These are phyloP conservation scores for Aspergillus biplanus DNA, from an alignment of 495 filamentous ascomycete species.

Conservation along the genomic window DNA sequence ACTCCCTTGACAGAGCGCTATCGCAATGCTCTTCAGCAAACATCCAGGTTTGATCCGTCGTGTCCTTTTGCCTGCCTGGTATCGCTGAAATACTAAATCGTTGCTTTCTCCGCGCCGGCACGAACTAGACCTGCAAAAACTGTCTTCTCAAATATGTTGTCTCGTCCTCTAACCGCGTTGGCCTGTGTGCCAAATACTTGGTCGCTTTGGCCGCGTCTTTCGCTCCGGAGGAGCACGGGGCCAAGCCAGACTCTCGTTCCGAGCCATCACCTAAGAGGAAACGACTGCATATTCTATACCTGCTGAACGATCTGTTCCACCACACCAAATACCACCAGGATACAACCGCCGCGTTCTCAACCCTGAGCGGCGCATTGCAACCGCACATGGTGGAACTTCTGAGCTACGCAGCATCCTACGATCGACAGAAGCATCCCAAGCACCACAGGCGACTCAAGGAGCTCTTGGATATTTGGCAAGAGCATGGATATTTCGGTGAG, in stretches of 20 bases:
- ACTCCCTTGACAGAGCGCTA: slow-evolving; percentile 66
- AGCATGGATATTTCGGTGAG: slow-evolving; percentile 66
- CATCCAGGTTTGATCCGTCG: slow-evolving; percentile 86
- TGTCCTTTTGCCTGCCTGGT: slow-evolving; percentile 30
- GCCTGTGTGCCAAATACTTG: slow-evolving; percentile 76
- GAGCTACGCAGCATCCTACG: slow-evolving; percentile 62
- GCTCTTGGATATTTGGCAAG: slow-evolving; percentile 74
- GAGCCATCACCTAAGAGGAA: slow-evolving; percentile 66
- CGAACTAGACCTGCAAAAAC: slow-evolving; percentile 82
- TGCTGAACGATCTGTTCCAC: slow-evolving; percentile 82
- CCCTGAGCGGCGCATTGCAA: slow-evolving; percentile 64
- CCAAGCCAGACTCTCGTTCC: slow-evolving; percentile 22
- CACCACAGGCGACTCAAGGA: slow-evolving; percentile 66
- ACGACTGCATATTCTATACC: slow-evolving; percentile 78
- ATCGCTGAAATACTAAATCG: slow-evolving; percentile 58
- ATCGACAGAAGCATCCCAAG: slow-evolving; percentile 59
- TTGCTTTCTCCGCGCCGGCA: slow-evolving; percentile 38
- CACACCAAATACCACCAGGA: slow-evolving; percentile 67
- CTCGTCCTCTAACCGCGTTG: slow-evolving; percentile 66
- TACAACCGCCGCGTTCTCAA: slow-evolving; percentile 45
- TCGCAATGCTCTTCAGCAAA: slow-evolving; percentile 79
- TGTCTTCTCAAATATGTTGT: slow-evolving; percentile 78
- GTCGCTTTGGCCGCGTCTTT: slow-evolving; percentile 68
- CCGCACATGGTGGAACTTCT: slow-evolving; percentile 64
- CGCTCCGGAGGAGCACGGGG: slow-evolving; percentile 29